Evolutionary conservation across 805 yeast genomes (phyloP).

Genomic region (Kurtzmaniella fragi): DNA sequence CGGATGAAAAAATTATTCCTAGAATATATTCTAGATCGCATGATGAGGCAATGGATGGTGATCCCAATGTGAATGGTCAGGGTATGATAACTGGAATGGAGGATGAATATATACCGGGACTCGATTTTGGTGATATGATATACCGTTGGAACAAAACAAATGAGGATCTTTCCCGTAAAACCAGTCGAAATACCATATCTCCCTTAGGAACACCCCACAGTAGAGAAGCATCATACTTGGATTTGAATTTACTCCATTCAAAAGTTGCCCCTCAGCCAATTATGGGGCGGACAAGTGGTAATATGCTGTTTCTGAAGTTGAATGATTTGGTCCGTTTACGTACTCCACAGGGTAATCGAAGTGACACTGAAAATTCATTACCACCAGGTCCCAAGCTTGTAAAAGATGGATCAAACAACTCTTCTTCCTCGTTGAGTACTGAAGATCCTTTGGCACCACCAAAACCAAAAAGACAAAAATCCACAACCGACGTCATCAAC

Average conservation of each 20-base stretch:
- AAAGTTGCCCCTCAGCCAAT: conserved; percentile 42
- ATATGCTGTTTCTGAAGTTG: conserved; percentile 13
- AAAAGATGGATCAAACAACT: conserved; percentile 1
- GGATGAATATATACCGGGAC: conserved; percentile 74
- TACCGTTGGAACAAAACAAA: conserved; percentile 40
- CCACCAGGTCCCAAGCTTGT: conserved; percentile 2
- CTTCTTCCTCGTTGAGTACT: conserved; percentile 7
- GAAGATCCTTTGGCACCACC: conserved; percentile 8
- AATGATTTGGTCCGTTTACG: conserved; percentile 19
- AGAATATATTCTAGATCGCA: conserved; percentile 31
- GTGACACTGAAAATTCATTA: neutral
- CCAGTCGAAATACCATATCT: conserved; percentile 6
- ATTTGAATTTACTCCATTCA: conserved; percentile 38
- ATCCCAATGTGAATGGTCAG: conserved; percentile 10
- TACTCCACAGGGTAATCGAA: conserved; percentile 6
- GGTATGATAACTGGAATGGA: conserved; percentile 44
- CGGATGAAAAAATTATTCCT: conserved; percentile 1
- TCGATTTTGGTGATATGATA: conserved; percentile 49
- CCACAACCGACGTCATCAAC: conserved; percentile 9
- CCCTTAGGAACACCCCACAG: conserved; percentile 25
- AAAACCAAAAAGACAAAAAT: conserved; percentile 20
- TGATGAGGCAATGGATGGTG: conserved; percentile 10
- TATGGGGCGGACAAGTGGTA: conserved; percentile 6
- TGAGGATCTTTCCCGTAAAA: conserved; percentile 9
- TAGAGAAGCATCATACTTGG: conserved; percentile 33